phyloP scores from a whole-genome alignment of 768 basidiomycete genomes.

The Holtermannia corniformis region DNA sequence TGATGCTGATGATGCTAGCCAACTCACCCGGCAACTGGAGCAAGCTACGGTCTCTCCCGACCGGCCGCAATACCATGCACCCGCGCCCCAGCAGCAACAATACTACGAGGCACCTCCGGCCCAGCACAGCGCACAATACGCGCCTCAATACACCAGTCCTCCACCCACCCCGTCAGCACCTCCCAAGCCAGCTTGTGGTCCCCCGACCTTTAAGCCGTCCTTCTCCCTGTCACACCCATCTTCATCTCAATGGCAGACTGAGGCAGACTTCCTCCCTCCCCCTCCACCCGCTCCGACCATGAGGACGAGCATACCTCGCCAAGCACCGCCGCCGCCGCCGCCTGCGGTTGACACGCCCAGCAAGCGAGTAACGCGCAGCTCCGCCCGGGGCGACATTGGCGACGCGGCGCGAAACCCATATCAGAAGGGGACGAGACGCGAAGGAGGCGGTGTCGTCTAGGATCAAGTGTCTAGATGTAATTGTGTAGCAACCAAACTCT shows the following conservation, averaged over 20 bases:
- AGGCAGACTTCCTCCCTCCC: slow-evolving; percentile 33
- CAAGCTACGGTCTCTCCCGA: slow-evolving; percentile 5
- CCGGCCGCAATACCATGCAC: not conserved
- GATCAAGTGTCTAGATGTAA: too few species aligned
- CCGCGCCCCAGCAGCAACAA: not conserved
- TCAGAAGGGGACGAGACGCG: slow-evolving; percentile 19
- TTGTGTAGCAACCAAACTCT: too few species aligned
- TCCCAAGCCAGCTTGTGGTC: slow-evolving; percentile 1
- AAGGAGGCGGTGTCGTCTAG: slow-evolving; percentile 30
- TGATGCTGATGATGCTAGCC: slow-evolving; percentile 5
- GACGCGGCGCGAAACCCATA: slow-evolving; percentile 34
- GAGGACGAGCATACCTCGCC: slow-evolving; percentile 19
- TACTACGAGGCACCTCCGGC: not conserved
- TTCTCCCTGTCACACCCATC: slow-evolving; percentile 31
- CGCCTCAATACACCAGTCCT: not conserved
- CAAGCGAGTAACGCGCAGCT: slow-evolving; percentile 24
- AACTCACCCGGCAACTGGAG: slow-evolving; percentile 13
- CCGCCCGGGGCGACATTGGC: slow-evolving; percentile 15
- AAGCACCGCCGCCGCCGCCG: slow-evolving; percentile 8
- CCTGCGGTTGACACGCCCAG: slow-evolving; percentile 14
- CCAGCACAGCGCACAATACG: not conserved
- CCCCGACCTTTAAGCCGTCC: slow-evolving; percentile 4
- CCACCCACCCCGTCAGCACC: not conserved
- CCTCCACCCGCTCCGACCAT: slow-evolving; percentile 34
- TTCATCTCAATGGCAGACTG: slow-evolving; percentile 30